Conservation (phyloP, 2,329 filamentous ascomycete species). For the Ramichloridium luteum region DNA sequence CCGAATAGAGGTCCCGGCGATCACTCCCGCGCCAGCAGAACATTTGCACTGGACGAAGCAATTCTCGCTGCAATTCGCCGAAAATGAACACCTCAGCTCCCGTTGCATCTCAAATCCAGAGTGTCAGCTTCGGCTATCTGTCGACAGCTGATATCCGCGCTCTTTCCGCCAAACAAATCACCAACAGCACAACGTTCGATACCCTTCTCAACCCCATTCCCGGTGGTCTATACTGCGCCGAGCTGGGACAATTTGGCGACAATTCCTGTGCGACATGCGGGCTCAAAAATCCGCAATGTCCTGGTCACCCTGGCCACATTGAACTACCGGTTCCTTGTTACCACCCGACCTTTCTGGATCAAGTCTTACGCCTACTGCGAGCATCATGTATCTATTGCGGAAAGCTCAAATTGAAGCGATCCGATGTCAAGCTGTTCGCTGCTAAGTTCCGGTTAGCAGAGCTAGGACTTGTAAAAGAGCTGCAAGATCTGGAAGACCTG, state of each 20-base stretch:
- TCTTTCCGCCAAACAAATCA: slow-evolving; percentile 86
- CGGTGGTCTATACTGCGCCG: slow-evolving; percentile 83
- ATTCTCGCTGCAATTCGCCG: no score
- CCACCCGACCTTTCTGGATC: slow-evolving; percentile 93
- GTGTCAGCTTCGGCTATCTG: slow-evolving; percentile 82
- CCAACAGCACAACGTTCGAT: slow-evolving; percentile 90
- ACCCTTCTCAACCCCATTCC: slow-evolving; percentile 78
- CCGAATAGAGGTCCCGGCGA: no score
- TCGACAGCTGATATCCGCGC: slow-evolving; percentile 69
- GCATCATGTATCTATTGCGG: slow-evolving; percentile 88
- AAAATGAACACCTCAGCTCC: slow-evolving; percentile 50
- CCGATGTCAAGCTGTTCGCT: slow-evolving; percentile 62
- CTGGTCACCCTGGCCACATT: slow-evolving; percentile 90
- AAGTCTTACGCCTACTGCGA: slow-evolving; percentile 71
- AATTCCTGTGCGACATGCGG: slow-evolving; percentile 84
- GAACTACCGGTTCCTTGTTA: slow-evolving; percentile 88
- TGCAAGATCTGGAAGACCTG: slow-evolving; percentile 39
- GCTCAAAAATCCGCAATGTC: slow-evolving; percentile 62
- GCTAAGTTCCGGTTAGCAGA: slow-evolving; percentile 81
- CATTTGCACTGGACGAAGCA: no score
- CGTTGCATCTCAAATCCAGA: slow-evolving; percentile 67
- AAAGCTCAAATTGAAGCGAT: slow-evolving; percentile 65
- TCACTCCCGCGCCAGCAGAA: no score
- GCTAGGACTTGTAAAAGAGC: slow-evolving; percentile 65
- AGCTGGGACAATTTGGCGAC: slow-evolving; percentile 80